Conservation (phyloP, 352 stramenopile genomes). For the Pseudoperonospora humuli region DNA sequence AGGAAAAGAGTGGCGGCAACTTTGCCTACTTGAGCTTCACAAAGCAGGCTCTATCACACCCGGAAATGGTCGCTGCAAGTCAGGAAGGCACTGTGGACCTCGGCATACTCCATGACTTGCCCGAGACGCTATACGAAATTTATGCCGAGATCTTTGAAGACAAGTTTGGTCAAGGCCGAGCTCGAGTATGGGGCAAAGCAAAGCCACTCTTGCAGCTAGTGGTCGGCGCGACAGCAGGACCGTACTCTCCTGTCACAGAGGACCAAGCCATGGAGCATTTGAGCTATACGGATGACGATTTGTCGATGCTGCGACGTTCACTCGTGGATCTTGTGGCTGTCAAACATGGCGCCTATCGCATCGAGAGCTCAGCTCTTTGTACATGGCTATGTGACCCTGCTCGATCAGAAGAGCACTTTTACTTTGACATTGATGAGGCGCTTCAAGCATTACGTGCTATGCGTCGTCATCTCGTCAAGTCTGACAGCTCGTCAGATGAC, state of each 20-base stretch:
- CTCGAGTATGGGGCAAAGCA: conserved; percentile 70
- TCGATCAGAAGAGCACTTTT: conserved; percentile 56
- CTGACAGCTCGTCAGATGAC: conserved; percentile 20
- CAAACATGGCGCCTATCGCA: conserved; percentile 54
- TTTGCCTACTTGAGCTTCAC: conserved; percentile 79
- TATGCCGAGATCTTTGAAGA: conserved; percentile 83
- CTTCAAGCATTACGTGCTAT: conserved; percentile 39
- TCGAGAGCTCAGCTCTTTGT: conserved; percentile 62
- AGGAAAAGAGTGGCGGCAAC: conserved; percentile 66
- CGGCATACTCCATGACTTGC: conserved; percentile 60
- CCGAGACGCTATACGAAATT: conserved; percentile 75
- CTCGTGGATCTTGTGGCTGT: conserved; percentile 72
- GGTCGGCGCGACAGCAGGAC: conserved; percentile 52
- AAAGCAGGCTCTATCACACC: conserved; percentile 60
- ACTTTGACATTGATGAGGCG: conserved; percentile 42
- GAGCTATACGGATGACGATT: conserved; percentile 45
- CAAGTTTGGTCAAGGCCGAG: conserved; percentile 72
- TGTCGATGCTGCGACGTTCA: conserved; percentile 58
- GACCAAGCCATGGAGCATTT: conserved; percentile 54
- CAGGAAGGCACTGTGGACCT: conserved; percentile 50
- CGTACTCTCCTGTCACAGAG: conserved; percentile 69
- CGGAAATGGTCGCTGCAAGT: conserved; percentile 30
- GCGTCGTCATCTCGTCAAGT: conserved; percentile 21
- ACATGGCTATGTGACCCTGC: conserved; percentile 54
- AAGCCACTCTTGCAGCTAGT: conserved; percentile 68